Conservation (phyloP, 148 eudicot genomes). For the Cornus kousa region DNA sequence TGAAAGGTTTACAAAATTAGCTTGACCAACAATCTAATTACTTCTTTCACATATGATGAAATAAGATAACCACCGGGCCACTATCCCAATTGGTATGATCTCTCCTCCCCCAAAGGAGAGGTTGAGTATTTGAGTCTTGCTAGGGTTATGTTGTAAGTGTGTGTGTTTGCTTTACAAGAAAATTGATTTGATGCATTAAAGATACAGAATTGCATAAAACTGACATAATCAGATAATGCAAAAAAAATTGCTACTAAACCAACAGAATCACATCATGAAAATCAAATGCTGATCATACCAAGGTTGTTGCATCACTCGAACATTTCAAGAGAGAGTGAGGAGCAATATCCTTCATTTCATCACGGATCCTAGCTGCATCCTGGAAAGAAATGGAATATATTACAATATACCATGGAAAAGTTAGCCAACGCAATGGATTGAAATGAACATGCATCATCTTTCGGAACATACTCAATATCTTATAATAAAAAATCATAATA, state of each 20-base stretch:
- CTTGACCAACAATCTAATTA: background rate
- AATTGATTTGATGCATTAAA: too few relatives aligned
- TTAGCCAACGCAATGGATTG: background rate
- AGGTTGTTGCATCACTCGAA: constrained; percentile 89
- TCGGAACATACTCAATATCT: background rate
- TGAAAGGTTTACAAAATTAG: background rate
- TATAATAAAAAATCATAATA: background rate
- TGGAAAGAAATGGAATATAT: constrained; percentile 13
- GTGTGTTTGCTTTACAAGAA: too few relatives aligned
- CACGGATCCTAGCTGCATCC: constrained; percentile 86
- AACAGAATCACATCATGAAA: background rate
- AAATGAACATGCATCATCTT: background rate
- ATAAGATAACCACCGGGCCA: too few relatives aligned
- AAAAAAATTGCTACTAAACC: background rate
- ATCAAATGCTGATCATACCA: constrained; percentile 47
- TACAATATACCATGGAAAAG: background rate
- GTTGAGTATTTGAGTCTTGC: too few relatives aligned
- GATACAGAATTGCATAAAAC: too few relatives aligned
- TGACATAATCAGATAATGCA: background rate
- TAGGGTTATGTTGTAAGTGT: too few relatives aligned
- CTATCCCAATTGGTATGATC: too few relatives aligned
- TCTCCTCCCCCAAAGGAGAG: too few relatives aligned
- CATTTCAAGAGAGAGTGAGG: constrained; percentile 89
- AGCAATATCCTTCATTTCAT: constrained; percentile 82
- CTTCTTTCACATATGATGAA: background rate